Percentiles rank a stretch among this genome's conserved stretches.
These are phyloP conservation scores for Schoenoplectus tabernaemontani DNA, from an alignment of 202 grass and related monocot species.

Conservation along the genomic window DNA sequence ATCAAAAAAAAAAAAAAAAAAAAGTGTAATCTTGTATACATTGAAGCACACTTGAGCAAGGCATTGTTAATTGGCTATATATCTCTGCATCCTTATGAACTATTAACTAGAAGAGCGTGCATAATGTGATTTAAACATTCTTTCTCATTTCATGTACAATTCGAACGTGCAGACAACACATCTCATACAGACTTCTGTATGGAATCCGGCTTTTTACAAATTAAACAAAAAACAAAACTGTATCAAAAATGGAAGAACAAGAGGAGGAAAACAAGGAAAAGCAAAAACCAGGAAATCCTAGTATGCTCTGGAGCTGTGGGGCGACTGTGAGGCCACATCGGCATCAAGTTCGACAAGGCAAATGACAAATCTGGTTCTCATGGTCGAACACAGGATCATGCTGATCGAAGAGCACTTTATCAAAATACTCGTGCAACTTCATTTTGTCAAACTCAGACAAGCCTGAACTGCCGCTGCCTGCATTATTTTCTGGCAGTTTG, in stretches of 20 bases:
- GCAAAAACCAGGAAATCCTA: no score
- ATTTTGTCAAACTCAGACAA: slow-evolving; percentile 78
- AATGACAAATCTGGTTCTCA: slow-evolving; percentile 39
- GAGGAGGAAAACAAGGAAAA: no score
- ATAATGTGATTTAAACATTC: slow-evolving; percentile 6
- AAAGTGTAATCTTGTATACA: neutral
- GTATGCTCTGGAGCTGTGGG: no score
- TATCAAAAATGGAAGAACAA: neutral
- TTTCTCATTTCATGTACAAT: slow-evolving; percentile 13
- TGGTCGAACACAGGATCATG: slow-evolving; percentile 54
- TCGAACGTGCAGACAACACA: neutral
- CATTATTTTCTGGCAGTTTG: slow-evolving; percentile 7
- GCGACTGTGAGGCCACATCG: neutral
- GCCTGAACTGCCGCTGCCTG: neutral
- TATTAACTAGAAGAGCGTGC: neutral
- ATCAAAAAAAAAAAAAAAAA: neutral
- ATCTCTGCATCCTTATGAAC: neutral
- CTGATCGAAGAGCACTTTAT: slow-evolving; percentile 48
- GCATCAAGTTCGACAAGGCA: slow-evolving; percentile 22
- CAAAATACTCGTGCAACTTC: slow-evolving; percentile 86
- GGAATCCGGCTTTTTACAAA: slow-evolving; percentile 15
- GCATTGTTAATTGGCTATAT: neutral
- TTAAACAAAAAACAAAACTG: slow-evolving; percentile 24
- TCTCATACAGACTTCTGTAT: slow-evolving; percentile 28
- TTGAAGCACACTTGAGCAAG: neutral